Base-by-base conservation (phyloP, 352 stramenopile species). In the Pythium pyrilobum region DNA sequence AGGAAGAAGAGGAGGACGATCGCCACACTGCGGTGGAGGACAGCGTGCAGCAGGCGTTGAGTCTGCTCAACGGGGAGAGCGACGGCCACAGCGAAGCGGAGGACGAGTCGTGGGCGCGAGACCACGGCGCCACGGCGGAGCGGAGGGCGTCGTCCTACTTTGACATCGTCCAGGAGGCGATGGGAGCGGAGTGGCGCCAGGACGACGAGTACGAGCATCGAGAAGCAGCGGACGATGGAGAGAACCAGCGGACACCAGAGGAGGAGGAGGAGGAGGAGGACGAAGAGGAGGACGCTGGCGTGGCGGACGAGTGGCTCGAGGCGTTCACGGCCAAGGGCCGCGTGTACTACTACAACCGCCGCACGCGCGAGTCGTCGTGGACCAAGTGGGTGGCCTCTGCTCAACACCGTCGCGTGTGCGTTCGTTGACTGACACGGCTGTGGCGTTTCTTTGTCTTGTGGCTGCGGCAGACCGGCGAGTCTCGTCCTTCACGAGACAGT, bases 281-380 rank as follows among this genome's bases (percentile, higher is more conserved):
- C 0, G 48, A 61, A 9, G 27, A 67, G 18, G 44, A 64, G 24
- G 13, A 67, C 10, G 56, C 57, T 27, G 42, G 52, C 23, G 21
- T 62, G 39, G 50, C 46, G 33, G 56, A 72, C 52, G 81, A 92
- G 45, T 94, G 84, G 84, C 75, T 88, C 34, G 77, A 92, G 53
- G 84, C 84, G 6, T 94, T 83, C 53, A 94, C 84, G 1, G 84
- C 77, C 1, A 89, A 92, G 62, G 84, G 84, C 1, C 74, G 81
- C n/a, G 82, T 91, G 0, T 94, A 94, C 61, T 94, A 92, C 69
- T 94, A 94, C 74, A 94, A 94, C 38, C 77, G 81, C 20, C 74
- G 78, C 34, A 92, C 84, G 3, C 74, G 84, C 39, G 84, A 94
- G 61, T 92, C 84, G 9, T 91, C 81, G 9, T 94, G 84, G 84